phyloP scores from a whole-genome alignment of 192 early-diverging fungal genomes.

The Entophlyctis luteolus region DNA sequence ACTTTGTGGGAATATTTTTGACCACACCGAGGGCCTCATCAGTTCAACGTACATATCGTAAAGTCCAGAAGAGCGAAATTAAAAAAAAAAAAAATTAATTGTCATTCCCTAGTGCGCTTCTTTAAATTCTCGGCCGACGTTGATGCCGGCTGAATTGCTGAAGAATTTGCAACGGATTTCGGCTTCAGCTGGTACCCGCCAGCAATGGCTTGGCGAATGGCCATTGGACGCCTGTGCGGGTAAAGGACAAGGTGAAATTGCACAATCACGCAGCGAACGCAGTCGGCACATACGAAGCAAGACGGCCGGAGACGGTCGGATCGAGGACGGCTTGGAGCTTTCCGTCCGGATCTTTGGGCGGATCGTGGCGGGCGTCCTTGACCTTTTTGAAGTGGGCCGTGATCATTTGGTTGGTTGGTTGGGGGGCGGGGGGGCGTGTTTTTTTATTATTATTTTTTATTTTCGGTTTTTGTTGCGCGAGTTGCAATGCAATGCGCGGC shows the following conservation, averaged over 20 bases:
- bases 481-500: not conserved
- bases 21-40: too few species aligned
- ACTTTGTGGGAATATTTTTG: too few species aligned
- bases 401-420: not conserved
- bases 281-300: not conserved
- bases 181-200: too few species aligned
- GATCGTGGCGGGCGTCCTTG: not conserved
- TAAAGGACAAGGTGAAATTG: not conserved
- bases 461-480: not conserved
- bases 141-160: too few species aligned
- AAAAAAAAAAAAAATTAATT: too few species aligned
- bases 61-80: too few species aligned
- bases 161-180: too few species aligned
- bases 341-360: not conserved
- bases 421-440: not conserved
- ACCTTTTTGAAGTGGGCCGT: constrained; percentile 1
- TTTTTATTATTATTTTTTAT: not conserved
- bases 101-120: too few species aligned
- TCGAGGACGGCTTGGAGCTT: not conserved
- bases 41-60: too few species aligned
- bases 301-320: not conserved
- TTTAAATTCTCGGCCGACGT: too few species aligned
- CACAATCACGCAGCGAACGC: not conserved
- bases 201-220: constrained; percentile 1
- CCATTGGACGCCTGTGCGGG: constrained; percentile 17